Evolutionary conservation across 768 basidiomycete species (phyloP).

Genomic region (Mycena polygramma): DNA sequence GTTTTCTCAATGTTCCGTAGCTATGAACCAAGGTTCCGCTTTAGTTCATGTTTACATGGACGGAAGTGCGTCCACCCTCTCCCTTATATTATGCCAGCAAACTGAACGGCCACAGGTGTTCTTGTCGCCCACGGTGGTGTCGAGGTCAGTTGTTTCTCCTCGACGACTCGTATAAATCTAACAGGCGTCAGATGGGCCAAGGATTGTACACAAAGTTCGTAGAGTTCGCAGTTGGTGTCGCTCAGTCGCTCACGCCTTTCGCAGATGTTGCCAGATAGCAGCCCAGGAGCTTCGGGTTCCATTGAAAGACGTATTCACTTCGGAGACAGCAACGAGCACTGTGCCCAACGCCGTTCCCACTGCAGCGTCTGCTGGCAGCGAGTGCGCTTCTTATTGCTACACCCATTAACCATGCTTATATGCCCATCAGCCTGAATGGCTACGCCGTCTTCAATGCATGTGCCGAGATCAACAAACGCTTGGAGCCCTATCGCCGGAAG

Average conservation of each 20-base stretch:
- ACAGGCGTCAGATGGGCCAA: conserved; percentile 31
- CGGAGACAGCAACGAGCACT: conserved; percentile 34
- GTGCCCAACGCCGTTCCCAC: conserved; percentile 36
- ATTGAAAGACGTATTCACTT: conserved; percentile 36
- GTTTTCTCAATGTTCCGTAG: conserved; percentile 6
- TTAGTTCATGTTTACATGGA: conserved; percentile 39
- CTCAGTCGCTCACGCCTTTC: not conserved
- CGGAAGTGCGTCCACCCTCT: conserved; percentile 30
- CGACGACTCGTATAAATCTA: not conserved
- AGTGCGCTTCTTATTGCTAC: conserved; percentile 7
- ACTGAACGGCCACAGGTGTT: conserved; percentile 26
- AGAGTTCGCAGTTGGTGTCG: not conserved
- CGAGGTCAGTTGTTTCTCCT: conserved; percentile 18
- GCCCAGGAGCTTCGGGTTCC: conserved; percentile 38
- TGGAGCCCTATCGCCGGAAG: conserved; percentile 37
- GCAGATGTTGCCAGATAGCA: conserved; percentile 40
- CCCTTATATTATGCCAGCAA: not conserved
- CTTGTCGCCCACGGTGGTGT: conserved; percentile 38
- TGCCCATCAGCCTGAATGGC: conserved; percentile 29
- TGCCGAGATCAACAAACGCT: conserved; percentile 36
- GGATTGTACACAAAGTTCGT: conserved; percentile 39
- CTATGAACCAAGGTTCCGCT: conserved; percentile 37
- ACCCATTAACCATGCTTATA: not conserved
- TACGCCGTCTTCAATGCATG: conserved; percentile 39
- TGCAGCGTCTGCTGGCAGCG: conserved; percentile 36